Percentiles rank a stretch among this genome's conserved stretches.
Conservation (phyloP, 768 basidiomycete species). For the Lactarius hengduanensis region DNA sequence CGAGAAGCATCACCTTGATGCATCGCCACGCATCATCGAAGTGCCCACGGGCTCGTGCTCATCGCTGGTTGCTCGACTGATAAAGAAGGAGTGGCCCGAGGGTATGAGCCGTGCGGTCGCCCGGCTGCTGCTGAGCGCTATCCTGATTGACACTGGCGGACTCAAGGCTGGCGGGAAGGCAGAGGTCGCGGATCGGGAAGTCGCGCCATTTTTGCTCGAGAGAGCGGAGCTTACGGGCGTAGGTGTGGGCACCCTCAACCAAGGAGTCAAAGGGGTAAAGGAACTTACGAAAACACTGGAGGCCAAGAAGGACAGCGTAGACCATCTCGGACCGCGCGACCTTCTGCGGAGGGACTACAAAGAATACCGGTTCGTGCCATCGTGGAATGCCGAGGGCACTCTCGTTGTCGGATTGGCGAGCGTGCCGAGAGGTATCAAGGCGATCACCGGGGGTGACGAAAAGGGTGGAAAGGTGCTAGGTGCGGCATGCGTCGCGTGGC, state of each 20-base stretch:
- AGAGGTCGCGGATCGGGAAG: constrained; percentile 55
- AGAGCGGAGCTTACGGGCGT: constrained; percentile 45
- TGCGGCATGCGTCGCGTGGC: constrained; percentile 50
- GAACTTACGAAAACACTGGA: constrained; percentile 49
- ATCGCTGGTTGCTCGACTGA: constrained; percentile 54
- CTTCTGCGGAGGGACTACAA: constrained; percentile 96
- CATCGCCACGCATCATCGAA: constrained; percentile 63
- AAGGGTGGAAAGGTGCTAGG: constrained; percentile 42
- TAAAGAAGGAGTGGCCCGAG: constrained; percentile 26
- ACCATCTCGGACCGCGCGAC: constrained; percentile 66
- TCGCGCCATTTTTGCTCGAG: constrained; percentile 64
- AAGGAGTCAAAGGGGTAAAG: constrained; percentile 45
- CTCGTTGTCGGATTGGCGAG: constrained; percentile 78
- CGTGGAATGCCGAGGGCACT: constrained; percentile 39
- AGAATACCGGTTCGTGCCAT: constrained; percentile 61
- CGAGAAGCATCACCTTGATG: constrained; percentile 63
- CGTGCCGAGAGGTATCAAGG: constrained; percentile 67
- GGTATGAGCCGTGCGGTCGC: constrained; percentile 29
- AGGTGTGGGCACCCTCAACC: constrained; percentile 32
- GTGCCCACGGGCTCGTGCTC: constrained; percentile 76
- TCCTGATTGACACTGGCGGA: constrained; percentile 85
- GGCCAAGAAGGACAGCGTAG: constrained; percentile 64
- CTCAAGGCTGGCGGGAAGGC: constrained; percentile 80
- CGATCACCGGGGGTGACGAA: constrained; percentile 48
- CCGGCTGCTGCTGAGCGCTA: constrained; percentile 51